A percentile compares a stretch with the other conserved stretches of the same genome.
phyloP scores from a whole-genome alignment of 306 rosid genomes.

The Trifolium repens region DNA sequence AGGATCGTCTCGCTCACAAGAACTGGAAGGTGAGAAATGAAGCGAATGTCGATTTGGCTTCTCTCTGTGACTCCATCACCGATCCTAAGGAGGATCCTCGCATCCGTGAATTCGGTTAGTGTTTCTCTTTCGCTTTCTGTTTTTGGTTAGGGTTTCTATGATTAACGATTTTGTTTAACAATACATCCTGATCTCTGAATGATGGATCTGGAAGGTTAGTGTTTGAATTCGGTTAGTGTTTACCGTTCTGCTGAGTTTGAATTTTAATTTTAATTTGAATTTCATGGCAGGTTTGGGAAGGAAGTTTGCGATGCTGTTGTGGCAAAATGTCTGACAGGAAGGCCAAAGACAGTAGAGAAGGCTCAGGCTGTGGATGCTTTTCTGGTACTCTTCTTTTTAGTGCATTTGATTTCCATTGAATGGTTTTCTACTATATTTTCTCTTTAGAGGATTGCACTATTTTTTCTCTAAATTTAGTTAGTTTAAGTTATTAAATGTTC shows the following conservation, averaged over 20 bases:
- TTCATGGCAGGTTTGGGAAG: conserved; percentile 66
- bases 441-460: conserved; percentile 6
- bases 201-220: conserved; percentile 41
- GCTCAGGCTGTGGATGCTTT: conserved; percentile 97
- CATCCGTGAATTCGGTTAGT: conserved; percentile 91
- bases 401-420: conserved; percentile 14
- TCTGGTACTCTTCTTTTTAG: conserved; percentile 61
- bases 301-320: conserved; percentile 90
- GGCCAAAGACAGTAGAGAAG: conserved; percentile 99
- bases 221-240: no score
- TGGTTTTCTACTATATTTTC: background rate
- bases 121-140: background rate
- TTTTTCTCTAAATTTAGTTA: background rate
- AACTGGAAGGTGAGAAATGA: conserved; percentile 98
- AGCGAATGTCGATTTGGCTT: conserved; percentile 87
- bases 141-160: conserved; percentile 46
- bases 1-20: conserved; percentile 93
- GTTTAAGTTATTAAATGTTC: background rate
- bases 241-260: conserved; percentile 20
- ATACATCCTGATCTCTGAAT: conserved; percentile 30
- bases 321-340: conserved; percentile 94
- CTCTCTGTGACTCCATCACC: conserved; percentile 92
- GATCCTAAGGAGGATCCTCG: conserved; percentile 99
- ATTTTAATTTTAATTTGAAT: conserved; percentile 24
- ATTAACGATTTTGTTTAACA: background rate